Conservation (phyloP, 345 rosid species). For the Carallia pectinifolia region DNA sequence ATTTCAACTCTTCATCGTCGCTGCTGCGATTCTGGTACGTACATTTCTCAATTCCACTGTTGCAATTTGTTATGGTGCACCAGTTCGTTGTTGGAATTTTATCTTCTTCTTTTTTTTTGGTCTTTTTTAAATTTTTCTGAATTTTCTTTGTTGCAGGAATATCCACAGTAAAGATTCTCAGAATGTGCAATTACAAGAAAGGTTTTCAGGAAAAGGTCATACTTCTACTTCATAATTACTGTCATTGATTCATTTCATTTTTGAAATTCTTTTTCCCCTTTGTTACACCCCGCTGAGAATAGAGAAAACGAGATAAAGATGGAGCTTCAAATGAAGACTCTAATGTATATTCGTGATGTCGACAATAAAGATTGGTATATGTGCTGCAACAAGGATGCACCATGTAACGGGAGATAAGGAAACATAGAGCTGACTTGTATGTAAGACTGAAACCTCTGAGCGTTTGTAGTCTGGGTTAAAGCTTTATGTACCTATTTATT, state of each 20-base stretch:
- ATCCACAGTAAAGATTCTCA: slow-evolving; percentile 41
- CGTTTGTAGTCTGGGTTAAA: too few relatives aligned
- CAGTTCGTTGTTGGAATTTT: background rate
- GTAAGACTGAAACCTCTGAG: too few relatives aligned
- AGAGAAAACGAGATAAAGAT: too few relatives aligned
- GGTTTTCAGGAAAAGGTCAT: slow-evolving; percentile 50
- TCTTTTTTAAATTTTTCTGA: background rate
- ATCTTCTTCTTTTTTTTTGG: background rate
- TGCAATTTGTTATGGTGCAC: background rate
- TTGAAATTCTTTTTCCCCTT: background rate
- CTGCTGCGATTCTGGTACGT: slow-evolving; percentile 90
- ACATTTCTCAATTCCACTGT: slow-evolving; percentile 1
- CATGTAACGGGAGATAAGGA: too few relatives aligned
- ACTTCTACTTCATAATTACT: background rate
- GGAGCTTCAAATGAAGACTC: too few relatives aligned
- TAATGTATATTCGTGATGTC: too few relatives aligned
- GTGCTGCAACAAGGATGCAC: too few relatives aligned
- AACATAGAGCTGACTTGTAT: too few relatives aligned
- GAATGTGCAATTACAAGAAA: slow-evolving; percentile 57
- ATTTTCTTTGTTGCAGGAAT: slow-evolving; percentile 47
- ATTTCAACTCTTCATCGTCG: slow-evolving; percentile 46
- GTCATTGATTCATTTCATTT: background rate
- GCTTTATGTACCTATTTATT: too few relatives aligned
- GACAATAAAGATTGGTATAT: too few relatives aligned
- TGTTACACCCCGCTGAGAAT: too few relatives aligned